Base-by-base conservation (phyloP, 768 basidiomycete species). In the Pleurotus eryngii region DNA sequence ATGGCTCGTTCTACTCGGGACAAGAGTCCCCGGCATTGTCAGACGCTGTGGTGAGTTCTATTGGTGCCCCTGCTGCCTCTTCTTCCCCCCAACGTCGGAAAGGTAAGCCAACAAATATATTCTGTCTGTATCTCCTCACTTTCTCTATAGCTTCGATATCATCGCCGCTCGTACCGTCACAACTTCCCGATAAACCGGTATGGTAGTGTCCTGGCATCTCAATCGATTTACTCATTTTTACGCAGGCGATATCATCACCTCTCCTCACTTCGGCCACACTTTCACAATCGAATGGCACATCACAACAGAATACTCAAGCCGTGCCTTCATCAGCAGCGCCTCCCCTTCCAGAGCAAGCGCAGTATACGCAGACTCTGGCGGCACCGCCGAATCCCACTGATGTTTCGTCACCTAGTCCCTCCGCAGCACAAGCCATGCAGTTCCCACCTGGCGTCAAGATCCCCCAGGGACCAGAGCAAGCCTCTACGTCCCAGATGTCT, bases 11-110 rank as follows among this genome's bases (percentile, higher is more conserved):
- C 59, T 87, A 86, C 66, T 88, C 87, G 46, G 81, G 81, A 9
- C 80, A 86, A 67, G 83, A 84, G 60, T 90, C 90, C 11, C 89
- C 90, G 56, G 82, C 84, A 62, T 67, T 90, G 60, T 90, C 88
- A 45, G 89, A 92, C 63, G 85, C 86, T 38, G 70, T 74, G 11
- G 70, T 72, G 55, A 71, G 76, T 64, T 69, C 71, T 53, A 59
- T 70, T 57, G 64, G 77, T 68, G 75, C 74, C 57, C 79, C 80
- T 55, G 80, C 74, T 26, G 79, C 81, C 48, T 77, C 82, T 42
- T 82, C 85, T 9, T 86, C 86, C 35, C 89, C 89, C 48, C 83
- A 81, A 53, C 78, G 77, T 49, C 72, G 77, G 54, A 84, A 83
- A 75, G 84, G 87, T 75, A 61, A 64, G 60, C 64, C 56, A 63